Evolutionary conservation across 202 grass and related monocot species (phyloP).

Genomic region (Eragrostis tef): DNA sequence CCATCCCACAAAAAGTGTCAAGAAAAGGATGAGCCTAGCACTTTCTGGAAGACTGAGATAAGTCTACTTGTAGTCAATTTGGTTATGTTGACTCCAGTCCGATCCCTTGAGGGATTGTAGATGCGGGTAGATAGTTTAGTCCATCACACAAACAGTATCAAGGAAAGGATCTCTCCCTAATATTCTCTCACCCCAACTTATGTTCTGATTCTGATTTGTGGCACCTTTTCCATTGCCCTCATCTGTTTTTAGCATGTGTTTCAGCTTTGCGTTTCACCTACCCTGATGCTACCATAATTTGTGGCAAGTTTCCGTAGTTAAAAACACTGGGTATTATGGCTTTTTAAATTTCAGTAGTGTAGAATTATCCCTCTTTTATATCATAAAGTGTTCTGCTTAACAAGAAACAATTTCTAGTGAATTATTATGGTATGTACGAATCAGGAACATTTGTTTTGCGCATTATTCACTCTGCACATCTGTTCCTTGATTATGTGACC

Average conservation of each 20-base stretch:
- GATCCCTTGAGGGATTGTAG: background rate
- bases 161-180: background rate
- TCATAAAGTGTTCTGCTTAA: background rate
- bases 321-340: background rate
- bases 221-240: background rate
- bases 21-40: conserved; percentile 7
- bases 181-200: background rate
- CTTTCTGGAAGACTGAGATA: background rate
- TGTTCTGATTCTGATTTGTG: conserved; percentile 16
- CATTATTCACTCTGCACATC: background rate
- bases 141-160: background rate
- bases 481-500: conserved; percentile 12
- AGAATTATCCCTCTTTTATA: background rate
- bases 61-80: background rate
- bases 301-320: background rate
- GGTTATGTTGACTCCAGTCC: background rate
- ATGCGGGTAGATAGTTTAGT: background rate
- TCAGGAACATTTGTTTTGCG: background rate
- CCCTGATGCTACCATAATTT: conserved; percentile 1
- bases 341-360: conserved; percentile 1
- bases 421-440: conserved; percentile 11
- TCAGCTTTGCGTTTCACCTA: background rate
- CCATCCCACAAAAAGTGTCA: background rate
- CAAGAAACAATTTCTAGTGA: background rate
- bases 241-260: background rate